phyloP scores from a whole-genome alignment of 2,329 filamentous ascomycete genomes.

The Exophiala bonariae region DNA sequence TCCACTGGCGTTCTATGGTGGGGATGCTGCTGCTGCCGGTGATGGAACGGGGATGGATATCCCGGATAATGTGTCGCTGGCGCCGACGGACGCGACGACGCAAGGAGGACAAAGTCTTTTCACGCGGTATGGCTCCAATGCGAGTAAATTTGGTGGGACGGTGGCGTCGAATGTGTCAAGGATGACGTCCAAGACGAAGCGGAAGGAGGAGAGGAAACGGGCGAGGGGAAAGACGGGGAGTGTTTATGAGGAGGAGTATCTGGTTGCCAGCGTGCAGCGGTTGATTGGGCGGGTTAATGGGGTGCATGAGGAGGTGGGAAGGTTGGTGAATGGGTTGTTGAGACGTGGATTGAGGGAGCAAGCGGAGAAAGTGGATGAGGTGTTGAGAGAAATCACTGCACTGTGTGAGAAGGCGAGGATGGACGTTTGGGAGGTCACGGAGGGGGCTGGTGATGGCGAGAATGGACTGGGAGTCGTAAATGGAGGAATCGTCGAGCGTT shows the following conservation, averaged over 20 bases:
- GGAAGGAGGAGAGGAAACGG: conserved; percentile 90
- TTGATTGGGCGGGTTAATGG: conserved; percentile 80
- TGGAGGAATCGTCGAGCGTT: no score
- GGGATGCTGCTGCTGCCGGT: conserved; percentile 60
- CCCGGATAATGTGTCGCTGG: conserved; percentile 89
- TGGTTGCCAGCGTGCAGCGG: conserved; percentile 81
- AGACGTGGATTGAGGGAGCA: conserved; percentile 84
- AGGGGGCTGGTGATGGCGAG: not conserved
- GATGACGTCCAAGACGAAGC: conserved; percentile 82
- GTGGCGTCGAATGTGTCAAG: conserved; percentile 72
- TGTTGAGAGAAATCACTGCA: conserved; percentile 72
- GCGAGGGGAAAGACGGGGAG: conserved; percentile 94
- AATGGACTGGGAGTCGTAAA: no score
- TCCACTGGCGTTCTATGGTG: conserved; percentile 85
- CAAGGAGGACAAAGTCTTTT: conserved; percentile 79
- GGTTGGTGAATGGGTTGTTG: conserved; percentile 74
- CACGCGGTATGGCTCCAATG: conserved; percentile 74
- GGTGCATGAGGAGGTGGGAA: conserved; percentile 68
- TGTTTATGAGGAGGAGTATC: conserved; percentile 96
- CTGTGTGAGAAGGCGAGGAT: conserved; percentile 65
- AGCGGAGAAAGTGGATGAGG: conserved; percentile 72
- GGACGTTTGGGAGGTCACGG: conserved; percentile 64
- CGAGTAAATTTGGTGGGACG: conserved; percentile 43
- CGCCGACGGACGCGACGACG: conserved; percentile 80
- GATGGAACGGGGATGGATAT: conserved; percentile 62